These are phyloP conservation scores for Rachicladosporium sp. DNA, from an alignment of 2,329 filamentous ascomycete species.

Conservation along the genomic window DNA sequence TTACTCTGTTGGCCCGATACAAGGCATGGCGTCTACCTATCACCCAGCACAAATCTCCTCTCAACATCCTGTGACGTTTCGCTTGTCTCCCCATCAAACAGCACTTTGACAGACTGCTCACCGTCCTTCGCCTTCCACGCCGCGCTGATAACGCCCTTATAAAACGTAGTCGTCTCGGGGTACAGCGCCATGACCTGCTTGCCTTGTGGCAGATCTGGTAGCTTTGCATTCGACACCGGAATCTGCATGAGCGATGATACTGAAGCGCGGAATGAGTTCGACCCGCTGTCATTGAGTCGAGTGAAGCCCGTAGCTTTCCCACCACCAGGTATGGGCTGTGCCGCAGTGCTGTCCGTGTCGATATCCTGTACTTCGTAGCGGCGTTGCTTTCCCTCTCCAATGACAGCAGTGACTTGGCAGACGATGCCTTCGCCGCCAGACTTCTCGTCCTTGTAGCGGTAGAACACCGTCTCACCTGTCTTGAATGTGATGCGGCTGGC, in stretches of 20 bases:
- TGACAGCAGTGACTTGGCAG: slow-evolving; percentile 38
- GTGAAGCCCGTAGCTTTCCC: slow-evolving; percentile 18
- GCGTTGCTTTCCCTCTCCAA: slow-evolving; percentile 41
- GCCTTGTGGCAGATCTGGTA: slow-evolving; percentile 30
- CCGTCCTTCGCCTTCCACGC: slow-evolving; percentile 27
- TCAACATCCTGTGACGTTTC: slow-evolving; percentile 38
- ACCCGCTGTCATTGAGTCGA: slow-evolving; percentile 5
- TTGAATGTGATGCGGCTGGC: slow-evolving; percentile 21
- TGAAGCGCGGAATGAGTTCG: slow-evolving; percentile 27
- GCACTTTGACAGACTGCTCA: slow-evolving; percentile 18
- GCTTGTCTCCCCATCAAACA: slow-evolving; percentile 28
- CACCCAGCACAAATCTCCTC: slow-evolving; percentile 35
- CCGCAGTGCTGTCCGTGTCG: slow-evolving; percentile 22
- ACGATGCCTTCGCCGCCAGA: slow-evolving; percentile 40
- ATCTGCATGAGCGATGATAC: slow-evolving; percentile 38
- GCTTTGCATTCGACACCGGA: slow-evolving; percentile 25
- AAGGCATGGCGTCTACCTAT: too few species aligned
- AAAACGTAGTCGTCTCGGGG: slow-evolving; percentile 41
- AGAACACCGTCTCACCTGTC: slow-evolving; percentile 38
- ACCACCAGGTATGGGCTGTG: slow-evolving; percentile 13
- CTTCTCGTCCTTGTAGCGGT: slow-evolving; percentile 30
- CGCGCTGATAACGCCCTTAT: slow-evolving; percentile 37
- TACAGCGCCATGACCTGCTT: slow-evolving; percentile 38
- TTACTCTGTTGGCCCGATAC: too few species aligned
- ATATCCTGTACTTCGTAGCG: slow-evolving; percentile 42